Evolutionary conservation across 495 filamentous ascomycete species (phyloP).

Genomic region (Aspergillus incahuasiensis): DNA sequence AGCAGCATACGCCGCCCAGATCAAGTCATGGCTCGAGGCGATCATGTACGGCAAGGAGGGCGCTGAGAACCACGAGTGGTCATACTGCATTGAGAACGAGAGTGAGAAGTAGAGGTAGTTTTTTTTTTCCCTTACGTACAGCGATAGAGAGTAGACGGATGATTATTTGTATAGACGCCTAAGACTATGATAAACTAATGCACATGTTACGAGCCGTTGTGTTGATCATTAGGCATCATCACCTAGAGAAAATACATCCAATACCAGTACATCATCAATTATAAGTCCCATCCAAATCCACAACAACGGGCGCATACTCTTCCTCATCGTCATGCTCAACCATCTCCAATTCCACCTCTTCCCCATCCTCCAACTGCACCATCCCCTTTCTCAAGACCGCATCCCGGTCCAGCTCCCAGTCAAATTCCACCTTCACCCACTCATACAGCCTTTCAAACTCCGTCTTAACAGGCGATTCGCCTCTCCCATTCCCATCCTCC

Average conservation of each 20-base stretch:
- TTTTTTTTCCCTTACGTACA: background rate
- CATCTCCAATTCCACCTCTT: constrained; percentile 74
- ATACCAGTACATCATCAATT: background rate
- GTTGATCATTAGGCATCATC: background rate
- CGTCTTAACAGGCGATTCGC: constrained; percentile 39
- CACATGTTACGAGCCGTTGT: background rate
- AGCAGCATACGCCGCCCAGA: constrained; percentile 60
- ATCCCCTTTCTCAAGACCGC: constrained; percentile 58
- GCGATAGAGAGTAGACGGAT: too few relatives aligned
- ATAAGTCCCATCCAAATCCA: constrained; percentile 49
- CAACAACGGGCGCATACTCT: constrained; percentile 79
- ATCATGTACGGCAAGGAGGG: constrained; percentile 89
- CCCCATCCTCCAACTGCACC: constrained; percentile 69
- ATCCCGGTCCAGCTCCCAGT: constrained; percentile 60
- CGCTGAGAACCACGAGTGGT: constrained; percentile 73
- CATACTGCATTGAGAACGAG: constrained; percentile 64
- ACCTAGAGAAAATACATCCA: background rate
- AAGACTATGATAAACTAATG: background rate
- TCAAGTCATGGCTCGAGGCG: constrained; percentile 74
- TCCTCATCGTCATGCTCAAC: constrained; percentile 65
- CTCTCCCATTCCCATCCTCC: constrained; percentile 24
- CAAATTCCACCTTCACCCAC: constrained; percentile 51
- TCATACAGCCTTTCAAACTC: constrained; percentile 54
- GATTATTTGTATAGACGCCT: background rate
- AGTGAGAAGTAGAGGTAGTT: constrained; percentile 28